Base-by-base conservation (phyloP, 2,329 filamentous ascomycete species). In the Calcarisporium arbuscula region DNA sequence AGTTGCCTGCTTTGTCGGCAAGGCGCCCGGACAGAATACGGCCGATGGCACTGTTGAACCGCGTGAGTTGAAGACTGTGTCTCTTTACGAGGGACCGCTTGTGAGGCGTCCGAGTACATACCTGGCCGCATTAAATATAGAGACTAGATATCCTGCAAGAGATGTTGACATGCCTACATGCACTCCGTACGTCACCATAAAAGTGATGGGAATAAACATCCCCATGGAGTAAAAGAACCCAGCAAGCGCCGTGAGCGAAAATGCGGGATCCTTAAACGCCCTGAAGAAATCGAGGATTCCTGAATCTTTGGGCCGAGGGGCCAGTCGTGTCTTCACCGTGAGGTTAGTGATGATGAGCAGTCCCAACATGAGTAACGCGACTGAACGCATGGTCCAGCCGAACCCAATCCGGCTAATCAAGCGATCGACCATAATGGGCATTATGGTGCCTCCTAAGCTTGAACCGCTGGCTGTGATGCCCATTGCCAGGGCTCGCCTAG, bases 101-200 rank as follows among this genome's bases (percentile, higher is more conserved):
- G 17, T 11, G 9, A 17, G 10, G n/a, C 22, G 19, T 12, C 23
- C 4, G 22, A 5, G 12, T 18, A 14, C 34, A 29, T 33, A 42
- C 40, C 41, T 49, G 18, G 42, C 41, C 20, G 39, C 47, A 32
- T 52, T 53, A 32, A 49, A 40, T 14, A 52, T 42, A 4, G 38
- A 29, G 3, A 52, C 43, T 4, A 51, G 40, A n/a, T n/a, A 28
- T 49, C 47, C 19, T 46, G 34, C 12, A 47, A 43, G 12, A 47
- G 34, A n/a, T 34, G 19, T 9, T 36, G 15, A 6, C 36, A 33
- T 38, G 50, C 45, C 14, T 47, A 53, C 46, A 31, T 51, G 56
- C 12, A 57, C 40, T 12, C 55, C 54, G 35, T 48, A 54, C 4
- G 47, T 49, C 14, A 57, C 47, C 22, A 50, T 29, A 22, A 53